Evolutionary conservation across 2,329 filamentous ascomycete genomes (phyloP).

Genomic region (Ceratocystis albifundus): DNA sequence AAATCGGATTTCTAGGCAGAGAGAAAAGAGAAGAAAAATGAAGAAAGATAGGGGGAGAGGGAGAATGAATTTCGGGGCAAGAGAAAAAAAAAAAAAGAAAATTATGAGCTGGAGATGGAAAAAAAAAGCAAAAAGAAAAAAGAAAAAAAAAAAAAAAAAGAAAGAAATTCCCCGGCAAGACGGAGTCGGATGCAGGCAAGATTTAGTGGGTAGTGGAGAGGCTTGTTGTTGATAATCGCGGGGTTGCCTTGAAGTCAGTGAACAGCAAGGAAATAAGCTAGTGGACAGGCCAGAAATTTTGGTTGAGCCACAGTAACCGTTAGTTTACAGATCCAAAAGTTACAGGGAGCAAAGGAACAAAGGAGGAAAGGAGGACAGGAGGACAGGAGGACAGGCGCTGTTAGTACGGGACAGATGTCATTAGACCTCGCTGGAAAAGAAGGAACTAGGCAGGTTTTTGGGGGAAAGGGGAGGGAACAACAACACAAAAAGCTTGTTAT

Average conservation of each 20-base stretch:
- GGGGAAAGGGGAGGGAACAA: not conserved
- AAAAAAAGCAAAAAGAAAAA: not conserved
- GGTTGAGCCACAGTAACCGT: conserved; percentile 6
- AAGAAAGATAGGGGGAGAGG: conserved; percentile 1
- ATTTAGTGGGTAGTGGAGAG: conserved; percentile 3
- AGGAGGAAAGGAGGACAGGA: too few relatives aligned
- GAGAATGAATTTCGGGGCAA: not conserved
- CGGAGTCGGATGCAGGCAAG: conserved; percentile 8
- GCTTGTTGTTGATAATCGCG: conserved; percentile 16
- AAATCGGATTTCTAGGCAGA: too few relatives aligned
- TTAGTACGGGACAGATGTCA: conserved; percentile 16
- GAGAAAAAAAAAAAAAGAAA: conserved; percentile 3
- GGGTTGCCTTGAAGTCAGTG: conserved; percentile 9
- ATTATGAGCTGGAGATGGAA: conserved; percentile 1
- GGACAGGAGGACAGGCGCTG: not conserved
- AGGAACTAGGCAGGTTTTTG: not conserved
- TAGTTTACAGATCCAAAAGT: not conserved
- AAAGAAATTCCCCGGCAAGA: conserved; percentile 1
- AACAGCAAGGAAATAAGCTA: conserved; percentile 8
- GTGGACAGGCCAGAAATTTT: not conserved
- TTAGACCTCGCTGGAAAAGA: not conserved
- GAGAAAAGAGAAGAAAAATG: too few relatives aligned
- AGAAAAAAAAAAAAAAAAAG: not conserved
- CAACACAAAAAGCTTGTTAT: not conserved
- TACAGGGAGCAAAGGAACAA: not conserved